A percentile compares a stretch with the other conserved stretches of the same genome.
phyloP scores from a whole-genome alignment of 768 basidiomycete genomes.

The Gautieria morchelliformis region DNA sequence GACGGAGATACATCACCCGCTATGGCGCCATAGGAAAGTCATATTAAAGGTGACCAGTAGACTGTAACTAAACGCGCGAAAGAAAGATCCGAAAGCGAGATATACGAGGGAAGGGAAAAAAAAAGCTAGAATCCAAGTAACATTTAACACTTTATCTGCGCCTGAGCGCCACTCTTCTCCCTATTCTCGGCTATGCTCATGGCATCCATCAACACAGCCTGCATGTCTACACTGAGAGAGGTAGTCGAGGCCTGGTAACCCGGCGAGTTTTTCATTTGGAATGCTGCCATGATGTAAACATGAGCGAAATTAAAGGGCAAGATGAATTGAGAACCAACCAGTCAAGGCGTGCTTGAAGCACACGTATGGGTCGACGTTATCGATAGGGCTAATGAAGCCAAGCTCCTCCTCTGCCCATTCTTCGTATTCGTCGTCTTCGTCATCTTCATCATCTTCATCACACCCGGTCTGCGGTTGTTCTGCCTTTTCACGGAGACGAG shows the following conservation, averaged over 20 bases:
- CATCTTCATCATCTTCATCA: conserved; percentile 23
- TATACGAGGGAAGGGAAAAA: not conserved
- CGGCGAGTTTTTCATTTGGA: conserved; percentile 63
- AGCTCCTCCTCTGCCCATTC: conserved; percentile 72
- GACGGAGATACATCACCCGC: no score
- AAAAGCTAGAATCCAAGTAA: not conserved
- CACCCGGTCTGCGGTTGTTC: conserved; percentile 30
- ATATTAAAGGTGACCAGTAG: no score
- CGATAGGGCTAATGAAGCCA: conserved; percentile 77
- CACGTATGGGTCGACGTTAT: conserved; percentile 66
- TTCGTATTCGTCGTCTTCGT: conserved; percentile 41
- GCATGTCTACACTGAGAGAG: conserved; percentile 60
- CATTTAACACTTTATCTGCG: not conserved
- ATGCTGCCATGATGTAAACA: conserved; percentile 31
- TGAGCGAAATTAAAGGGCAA: not conserved
- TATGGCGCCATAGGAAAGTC: no score
- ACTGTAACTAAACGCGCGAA: no score
- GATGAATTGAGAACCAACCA: conserved; percentile 32
- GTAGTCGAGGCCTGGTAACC: conserved; percentile 70
- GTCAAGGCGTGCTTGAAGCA: conserved; percentile 73
- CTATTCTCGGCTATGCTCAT: conserved; percentile 35
- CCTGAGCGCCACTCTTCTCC: not conserved
- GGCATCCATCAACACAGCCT: conserved; percentile 76
- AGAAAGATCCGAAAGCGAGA: not conserved
- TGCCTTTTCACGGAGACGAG: conserved; percentile 58